Evolutionary conservation across 1,139 yeast species (phyloP), one percentile per base, ranked within the genome.

Genomic region (Arxiozyma telluris): DNA sequence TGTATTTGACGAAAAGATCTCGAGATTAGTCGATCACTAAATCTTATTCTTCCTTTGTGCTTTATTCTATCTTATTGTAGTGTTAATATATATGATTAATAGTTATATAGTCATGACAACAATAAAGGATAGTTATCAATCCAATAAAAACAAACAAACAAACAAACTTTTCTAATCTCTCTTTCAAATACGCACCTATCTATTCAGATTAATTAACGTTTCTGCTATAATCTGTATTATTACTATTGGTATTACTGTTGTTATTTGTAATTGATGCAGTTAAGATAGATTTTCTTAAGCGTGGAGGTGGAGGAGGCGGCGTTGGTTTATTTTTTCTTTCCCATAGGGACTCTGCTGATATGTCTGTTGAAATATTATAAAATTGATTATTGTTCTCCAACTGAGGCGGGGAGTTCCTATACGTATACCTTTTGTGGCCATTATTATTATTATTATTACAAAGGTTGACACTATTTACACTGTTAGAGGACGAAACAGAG

Each of bases 341-440:
- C 27, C 68, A 68, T 20, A 72, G 59, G 21, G 75, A 71, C 45
- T 68, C 71, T 21, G 71, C 61, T 2, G 75, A 71, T 5, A 65
- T 58, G 34, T 64, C 48, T 21, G 48, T 22, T 22, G 25, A 20
- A 5, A 45, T n/a, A 45, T 15, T 23, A 38, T 27, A 46, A 27
- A 34, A 34, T 27, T 34, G 41, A 11, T 22, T 38, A 21, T 46
- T n/a, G n/a, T 41, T 46, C n/a, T 22, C 39, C 4, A 23, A 23
- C 20, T 27, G 38, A 1, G 43, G 38, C 18, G 18, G 23, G 3
- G 48, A 20, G 39, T 27, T 34, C 21, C 49, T 46, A 15, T 39
- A 39, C 27, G 15, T 30, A 17, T 9, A 18, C 1, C 12, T 9
- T 18, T 30, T 38, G 23, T 46, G 20, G 3, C 4, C 25, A n/a